Conservation (phyloP, 2,329 filamentous ascomycete species). For the Penicillium hesseltinei region DNA sequence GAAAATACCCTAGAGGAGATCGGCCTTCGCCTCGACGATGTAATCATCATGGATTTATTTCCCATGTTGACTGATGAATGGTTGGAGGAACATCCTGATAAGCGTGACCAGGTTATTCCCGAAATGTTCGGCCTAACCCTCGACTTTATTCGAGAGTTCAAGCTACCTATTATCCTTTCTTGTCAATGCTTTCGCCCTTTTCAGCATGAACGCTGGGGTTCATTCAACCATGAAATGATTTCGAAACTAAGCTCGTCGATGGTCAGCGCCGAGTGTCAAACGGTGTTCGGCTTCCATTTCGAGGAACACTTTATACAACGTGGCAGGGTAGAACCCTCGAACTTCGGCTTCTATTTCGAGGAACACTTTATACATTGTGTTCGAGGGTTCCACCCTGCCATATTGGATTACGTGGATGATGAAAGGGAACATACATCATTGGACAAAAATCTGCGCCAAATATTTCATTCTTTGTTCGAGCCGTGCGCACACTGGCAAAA, state of each 20-base stretch:
- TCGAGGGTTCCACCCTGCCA: not conserved
- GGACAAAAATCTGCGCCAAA: not conserved
- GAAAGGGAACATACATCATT: not conserved
- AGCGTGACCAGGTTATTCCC: not conserved
- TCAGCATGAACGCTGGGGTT: not conserved
- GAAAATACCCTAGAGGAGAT: not conserved
- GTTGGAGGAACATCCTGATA: not conserved
- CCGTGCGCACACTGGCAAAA: not conserved
- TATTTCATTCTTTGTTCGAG: not conserved
- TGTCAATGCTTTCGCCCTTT: not conserved
- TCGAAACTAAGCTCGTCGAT: not conserved
- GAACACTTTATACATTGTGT: not conserved
- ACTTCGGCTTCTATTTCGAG: not conserved
- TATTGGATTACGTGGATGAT: rapidly evolving
- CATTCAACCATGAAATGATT: not conserved
- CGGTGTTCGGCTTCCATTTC: not conserved
- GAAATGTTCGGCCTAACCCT: not conserved
- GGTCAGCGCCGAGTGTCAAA: not conserved
- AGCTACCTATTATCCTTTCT: not conserved
- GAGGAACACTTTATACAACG: not conserved
- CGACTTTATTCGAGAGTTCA: not conserved
- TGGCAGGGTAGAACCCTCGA: too few relatives aligned
- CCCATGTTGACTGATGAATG: not conserved
- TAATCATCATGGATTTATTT: not conserved
- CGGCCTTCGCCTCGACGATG: not conserved